A percentile compares a stretch with the other conserved stretches of the same genome.
These are phyloP conservation scores for Colletotrichum chlorophyti DNA, from an alignment of 2,329 filamentous ascomycete genomes.

Conservation along the genomic window DNA sequence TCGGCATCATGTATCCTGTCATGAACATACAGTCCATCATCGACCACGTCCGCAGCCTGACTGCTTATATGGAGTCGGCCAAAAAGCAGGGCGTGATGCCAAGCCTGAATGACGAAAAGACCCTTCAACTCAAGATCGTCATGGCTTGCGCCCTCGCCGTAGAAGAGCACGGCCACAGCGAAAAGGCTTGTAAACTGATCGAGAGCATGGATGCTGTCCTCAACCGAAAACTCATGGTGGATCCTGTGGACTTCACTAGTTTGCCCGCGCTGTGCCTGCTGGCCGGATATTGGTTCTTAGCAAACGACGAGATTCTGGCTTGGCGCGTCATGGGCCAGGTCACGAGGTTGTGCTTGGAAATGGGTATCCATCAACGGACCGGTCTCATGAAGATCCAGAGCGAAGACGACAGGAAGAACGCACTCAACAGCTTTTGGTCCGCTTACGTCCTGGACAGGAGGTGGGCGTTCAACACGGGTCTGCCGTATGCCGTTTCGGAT, in stretches of 20 bases:
- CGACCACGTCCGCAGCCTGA: constrained; percentile 72
- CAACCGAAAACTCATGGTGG: constrained; percentile 69
- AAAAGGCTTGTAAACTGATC: constrained; percentile 75
- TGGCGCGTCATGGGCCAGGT: constrained; percentile 89
- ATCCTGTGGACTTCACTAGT: constrained; percentile 53
- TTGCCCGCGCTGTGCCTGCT: constrained; percentile 60
- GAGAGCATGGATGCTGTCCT: constrained; percentile 76
- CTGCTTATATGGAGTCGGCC: constrained; percentile 71
- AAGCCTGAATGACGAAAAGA: constrained; percentile 57
- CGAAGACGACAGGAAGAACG: constrained; percentile 71
- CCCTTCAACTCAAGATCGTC: constrained; percentile 81
- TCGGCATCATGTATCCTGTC: constrained; percentile 91
- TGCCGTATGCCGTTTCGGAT: constrained; percentile 86
- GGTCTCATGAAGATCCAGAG: constrained; percentile 74
- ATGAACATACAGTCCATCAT: constrained; percentile 76
- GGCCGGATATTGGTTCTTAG: constrained; percentile 79
- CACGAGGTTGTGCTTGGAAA: constrained; percentile 77
- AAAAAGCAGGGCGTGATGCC: constrained; percentile 41
- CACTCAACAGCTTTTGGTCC: constrained; percentile 82
- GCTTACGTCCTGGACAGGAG: constrained; percentile 85
- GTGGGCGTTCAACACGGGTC: constrained; percentile 89
- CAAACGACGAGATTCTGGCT: constrained; percentile 83
- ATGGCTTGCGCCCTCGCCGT: constrained; percentile 80
- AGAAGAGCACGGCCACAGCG: constrained; percentile 80
- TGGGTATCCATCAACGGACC: constrained; percentile 83